Percentiles rank a stretch among this genome's conserved stretches.
Evolutionary conservation across 139 green algal genomes (phyloP).

Genomic region (Chlamydomonas applanata): DNA sequence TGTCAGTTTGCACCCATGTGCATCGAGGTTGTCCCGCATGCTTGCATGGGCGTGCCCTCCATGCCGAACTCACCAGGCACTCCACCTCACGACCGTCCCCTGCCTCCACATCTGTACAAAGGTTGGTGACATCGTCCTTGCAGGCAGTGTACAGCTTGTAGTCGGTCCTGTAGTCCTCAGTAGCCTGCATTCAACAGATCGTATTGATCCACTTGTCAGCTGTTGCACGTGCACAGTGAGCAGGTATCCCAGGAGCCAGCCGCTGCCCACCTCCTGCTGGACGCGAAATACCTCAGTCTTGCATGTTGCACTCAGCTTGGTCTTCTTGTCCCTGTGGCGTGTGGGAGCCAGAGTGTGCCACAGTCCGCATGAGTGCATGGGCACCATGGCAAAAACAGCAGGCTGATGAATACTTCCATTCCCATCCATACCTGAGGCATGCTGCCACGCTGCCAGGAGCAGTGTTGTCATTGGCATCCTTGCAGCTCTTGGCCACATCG

Average conservation of each 20-base stretch:
- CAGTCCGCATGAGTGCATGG: neutral
- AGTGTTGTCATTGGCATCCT: constrained; percentile 27
- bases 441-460: constrained; percentile 44
- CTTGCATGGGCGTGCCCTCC: neutral
- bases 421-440: constrained; percentile 52
- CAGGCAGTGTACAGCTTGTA: constrained; percentile 58
- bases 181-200: constrained; percentile 29
- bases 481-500: constrained; percentile 67
- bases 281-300: constrained; percentile 51
- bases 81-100: constrained; percentile 57
- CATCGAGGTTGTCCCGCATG: too few relatives aligned
- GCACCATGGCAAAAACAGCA: neutral
- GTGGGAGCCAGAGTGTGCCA: neutral
- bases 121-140: constrained; percentile 42
- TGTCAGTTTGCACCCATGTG: too few relatives aligned
- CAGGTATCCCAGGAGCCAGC: neutral
- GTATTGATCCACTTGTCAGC: neutral
- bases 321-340: constrained; percentile 39
- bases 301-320: constrained; percentile 49
- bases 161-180: constrained; percentile 68
- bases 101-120: constrained; percentile 59
- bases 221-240: neutral
- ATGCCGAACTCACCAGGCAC: constrained; percentile 64
- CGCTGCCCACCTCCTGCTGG: constrained; percentile 44
- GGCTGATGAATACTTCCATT: neutral